Percentiles rank a stretch among this genome's conserved stretches.
phyloP scores from a whole-genome alignment of 352 stramenopile species.

The Phytophthora niederhauseri region DNA sequence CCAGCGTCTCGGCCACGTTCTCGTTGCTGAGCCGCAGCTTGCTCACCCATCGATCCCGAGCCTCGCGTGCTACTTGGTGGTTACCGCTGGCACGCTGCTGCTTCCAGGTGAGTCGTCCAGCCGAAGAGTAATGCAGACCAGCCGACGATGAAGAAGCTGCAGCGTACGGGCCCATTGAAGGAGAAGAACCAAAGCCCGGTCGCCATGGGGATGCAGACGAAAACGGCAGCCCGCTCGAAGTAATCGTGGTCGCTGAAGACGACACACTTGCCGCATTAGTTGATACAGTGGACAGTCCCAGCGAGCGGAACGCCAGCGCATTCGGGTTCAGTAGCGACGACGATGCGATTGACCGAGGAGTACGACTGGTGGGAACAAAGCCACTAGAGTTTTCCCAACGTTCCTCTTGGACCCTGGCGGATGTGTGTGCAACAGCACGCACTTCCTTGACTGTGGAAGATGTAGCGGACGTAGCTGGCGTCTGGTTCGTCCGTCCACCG shows the following conservation, averaged over 20 bases:
- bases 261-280: conserved; percentile 13
- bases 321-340: conserved; percentile 29
- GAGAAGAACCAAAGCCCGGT: conserved; percentile 17
- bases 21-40: conserved; percentile 48
- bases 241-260: conserved; percentile 8
- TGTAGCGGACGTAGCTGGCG: not conserved
- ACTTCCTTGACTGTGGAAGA: conserved; percentile 6
- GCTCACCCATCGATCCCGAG: conserved; percentile 48
- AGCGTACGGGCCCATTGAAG: conserved; percentile 18
- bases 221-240: conserved; percentile 18
- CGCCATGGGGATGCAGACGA: conserved; percentile 32
- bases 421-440: conserved; percentile 7
- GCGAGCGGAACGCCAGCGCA: conserved; percentile 28
- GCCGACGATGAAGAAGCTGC: conserved; percentile 21
- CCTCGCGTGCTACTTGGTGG: conserved; percentile 33
- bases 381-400: conserved; percentile 23
- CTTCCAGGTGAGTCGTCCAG: conserved; percentile 50
- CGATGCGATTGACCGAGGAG: conserved; percentile 22
- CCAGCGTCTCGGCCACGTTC: conserved; percentile 53
- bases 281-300: conserved; percentile 15
- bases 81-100: conserved; percentile 34
- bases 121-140: conserved; percentile 27
- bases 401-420: conserved; percentile 15
- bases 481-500: conserved; percentile 1
- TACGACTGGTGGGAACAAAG: conserved; percentile 16